phyloP scores from a whole-genome alignment of 768 basidiomycete genomes.

The Mycena rebaudengoi region DNA sequence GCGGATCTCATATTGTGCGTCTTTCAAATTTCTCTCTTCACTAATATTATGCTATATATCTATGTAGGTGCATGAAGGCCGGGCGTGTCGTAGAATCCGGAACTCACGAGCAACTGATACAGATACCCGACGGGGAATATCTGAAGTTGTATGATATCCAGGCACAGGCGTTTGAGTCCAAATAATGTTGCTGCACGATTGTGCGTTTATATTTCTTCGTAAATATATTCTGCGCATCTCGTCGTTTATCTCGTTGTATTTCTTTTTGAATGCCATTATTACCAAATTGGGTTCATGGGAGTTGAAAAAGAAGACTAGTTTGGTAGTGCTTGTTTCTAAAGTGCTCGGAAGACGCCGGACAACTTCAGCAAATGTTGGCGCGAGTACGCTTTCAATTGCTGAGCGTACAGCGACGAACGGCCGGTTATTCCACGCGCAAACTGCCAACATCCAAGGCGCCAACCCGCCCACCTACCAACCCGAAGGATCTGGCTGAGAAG shows the following conservation, averaged over 20 bases:
- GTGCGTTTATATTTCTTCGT: no score
- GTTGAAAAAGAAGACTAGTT: background rate
- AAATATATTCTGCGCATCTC: no score
- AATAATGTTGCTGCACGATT: no score
- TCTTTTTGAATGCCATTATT: no score
- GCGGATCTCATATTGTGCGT: slow-evolving; percentile 49
- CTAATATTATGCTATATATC: no score
- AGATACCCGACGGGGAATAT: slow-evolving; percentile 31
- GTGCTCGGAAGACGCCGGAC: background rate
- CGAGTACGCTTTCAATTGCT: slow-evolving; percentile 14
- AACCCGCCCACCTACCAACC: background rate
- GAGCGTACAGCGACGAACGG: background rate
- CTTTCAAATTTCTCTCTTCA: background rate
- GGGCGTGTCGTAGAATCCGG: slow-evolving; percentile 40
- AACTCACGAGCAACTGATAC: slow-evolving; percentile 38
- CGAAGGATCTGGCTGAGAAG: no score
- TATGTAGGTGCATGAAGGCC: slow-evolving; percentile 45
- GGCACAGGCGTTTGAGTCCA: slow-evolving; percentile 24
- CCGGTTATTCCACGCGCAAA: slow-evolving; percentile 10
- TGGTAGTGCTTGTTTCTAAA: background rate
- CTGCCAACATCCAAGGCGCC: background rate
- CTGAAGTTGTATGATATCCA: slow-evolving; percentile 36
- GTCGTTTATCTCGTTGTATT: no score
- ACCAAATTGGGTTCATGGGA: background rate
- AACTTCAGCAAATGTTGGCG: slow-evolving; percentile 7